Evolutionary conservation across 208 protist genomes (phyloP), one percentile per base, ranked within the genome.

Genomic region (Porcisia hertigi): DNA sequence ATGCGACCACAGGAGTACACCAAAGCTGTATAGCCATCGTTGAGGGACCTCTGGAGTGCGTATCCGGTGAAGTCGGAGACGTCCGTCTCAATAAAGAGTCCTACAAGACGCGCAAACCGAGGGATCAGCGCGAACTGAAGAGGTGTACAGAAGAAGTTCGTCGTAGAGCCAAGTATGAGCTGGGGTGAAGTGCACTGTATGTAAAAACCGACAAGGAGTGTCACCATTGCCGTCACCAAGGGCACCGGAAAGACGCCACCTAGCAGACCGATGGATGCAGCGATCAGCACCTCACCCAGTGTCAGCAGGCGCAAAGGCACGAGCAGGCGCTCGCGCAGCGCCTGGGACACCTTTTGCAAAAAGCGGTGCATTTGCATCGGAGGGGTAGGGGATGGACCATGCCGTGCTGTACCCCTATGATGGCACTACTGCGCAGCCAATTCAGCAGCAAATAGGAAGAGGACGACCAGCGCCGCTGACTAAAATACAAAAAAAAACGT

Each of bases 231-330:
- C 4, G 85, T 91, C 18, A 84, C 59, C 18, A 91, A 54, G 1
- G 90, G 90, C 4, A 94, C 59, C 1, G 90, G 87, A 74, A 92
- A 94, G 11, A 92, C 47, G 47, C 90, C 90, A 4, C 84, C 83
- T 0, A 88, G 41, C 7, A 91, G 18, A 53, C 89, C 89, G 36
- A 83, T 60, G 11, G 75, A 58, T 2, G 83, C 43, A n/a, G 83
- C 71, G 7, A 86, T 72, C 5, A 77, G 0, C 14, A 88, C 57
- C 55, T 89, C 78, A 0, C 20, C 20, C 2, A 30, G 41, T 1
- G 80, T 81, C 4, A 93, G 57, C 20, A 80, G 76, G 0, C 74
- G 72, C 41, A 80, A 49, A 12, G 84, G 88, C 11, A 72, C 41
- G 1, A 87, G 43, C 58, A 93, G 67, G 53, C 76, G 79, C 66